Base-by-base conservation (phyloP, 495 filamentous ascomycete genomes). In the Pyronema domesticum region DNA sequence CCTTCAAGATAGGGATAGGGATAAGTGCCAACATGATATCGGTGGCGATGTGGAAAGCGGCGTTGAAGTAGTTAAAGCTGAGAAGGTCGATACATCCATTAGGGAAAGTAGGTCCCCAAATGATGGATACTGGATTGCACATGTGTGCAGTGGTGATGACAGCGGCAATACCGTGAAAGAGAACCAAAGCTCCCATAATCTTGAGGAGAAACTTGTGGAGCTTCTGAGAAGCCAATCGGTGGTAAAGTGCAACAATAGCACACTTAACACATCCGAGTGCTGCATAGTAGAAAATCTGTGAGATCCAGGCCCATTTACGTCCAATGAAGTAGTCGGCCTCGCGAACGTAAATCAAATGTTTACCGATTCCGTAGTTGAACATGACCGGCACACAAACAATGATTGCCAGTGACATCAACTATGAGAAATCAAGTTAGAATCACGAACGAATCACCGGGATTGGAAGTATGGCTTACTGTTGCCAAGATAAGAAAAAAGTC, bases 11-110 rank as follows among this genome's bases (percentile, higher is more conserved):
- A 6, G 56, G 56, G 19, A 60, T 58, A 1, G 58, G 58, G 6
- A 58, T 1, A 11, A 46, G 46, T 37, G 51, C 58, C n/a, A 60
- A 45, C 45, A 47, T 14, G 17, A 60, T 8, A 45, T 60, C 58
- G 33, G 57, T 51, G 15, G 13, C 3, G 13, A 58, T 55, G 33
- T 57, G 47, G 6, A 53, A 58, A 6, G 46, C 46, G 3, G 58
- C 58, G 30, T 53, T 58, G 14, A 49, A 13, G 19, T 55, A 60
- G n/a, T 52, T 17, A 13, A 60, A 52, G 15, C 13, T 7, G 11
- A 43, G n/a, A 8, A 58, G 0, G 14, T 60, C 30, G 35, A 53
- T 49, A 19, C 58, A 60, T 2, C 56, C 56, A 1, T 30, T 36
- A 7, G 58, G 56, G 43, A 58, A 51, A 9, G 33, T 33, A n/a